These are phyloP conservation scores for Penicillium rolfsii DNA, from an alignment of 2,329 filamentous ascomycete genomes.

Conservation along the genomic window DNA sequence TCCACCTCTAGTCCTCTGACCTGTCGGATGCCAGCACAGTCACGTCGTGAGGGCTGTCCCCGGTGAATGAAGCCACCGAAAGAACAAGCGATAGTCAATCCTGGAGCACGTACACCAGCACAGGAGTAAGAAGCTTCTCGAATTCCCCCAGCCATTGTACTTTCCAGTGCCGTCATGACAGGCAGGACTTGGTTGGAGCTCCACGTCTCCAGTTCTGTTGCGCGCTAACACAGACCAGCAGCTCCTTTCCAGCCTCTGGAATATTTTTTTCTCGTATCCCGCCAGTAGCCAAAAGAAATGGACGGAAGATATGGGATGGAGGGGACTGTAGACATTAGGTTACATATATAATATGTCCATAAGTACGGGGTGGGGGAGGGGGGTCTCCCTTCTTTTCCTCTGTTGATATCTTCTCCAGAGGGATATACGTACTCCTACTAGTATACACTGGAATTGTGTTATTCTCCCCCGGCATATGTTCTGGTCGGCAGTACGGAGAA, in stretches of 20 bases:
- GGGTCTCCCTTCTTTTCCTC: neutral
- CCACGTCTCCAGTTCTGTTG: conserved; percentile 33
- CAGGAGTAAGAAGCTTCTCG: conserved; percentile 26
- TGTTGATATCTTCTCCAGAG: neutral
- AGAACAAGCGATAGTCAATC: neutral
- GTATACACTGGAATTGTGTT: neutral
- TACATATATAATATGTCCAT: conserved; percentile 21
- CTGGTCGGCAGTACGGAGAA: neutral
- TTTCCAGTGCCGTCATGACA: conserved; percentile 11
- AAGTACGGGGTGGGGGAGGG: neutral
- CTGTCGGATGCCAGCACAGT: conserved; percentile 5
- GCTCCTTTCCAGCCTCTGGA: conserved; percentile 38
- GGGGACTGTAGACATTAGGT: neutral
- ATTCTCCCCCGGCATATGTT: neutral
- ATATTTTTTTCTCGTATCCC: conserved; percentile 26
- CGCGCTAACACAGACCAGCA: conserved; percentile 37
- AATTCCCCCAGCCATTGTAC: conserved; percentile 14
- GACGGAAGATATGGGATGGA: conserved; percentile 9
- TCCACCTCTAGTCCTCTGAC: conserved; percentile 23
- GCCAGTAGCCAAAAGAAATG: conserved; percentile 23
- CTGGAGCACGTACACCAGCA: neutral
- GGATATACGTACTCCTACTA: neutral
- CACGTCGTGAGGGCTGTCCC: neutral
- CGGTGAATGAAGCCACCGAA: neutral
- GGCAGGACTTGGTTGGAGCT: conserved; percentile 31